These are phyloP conservation scores for Dipodascus albidus DNA, from an alignment of 805 yeast species.

Conservation along the genomic window DNA sequence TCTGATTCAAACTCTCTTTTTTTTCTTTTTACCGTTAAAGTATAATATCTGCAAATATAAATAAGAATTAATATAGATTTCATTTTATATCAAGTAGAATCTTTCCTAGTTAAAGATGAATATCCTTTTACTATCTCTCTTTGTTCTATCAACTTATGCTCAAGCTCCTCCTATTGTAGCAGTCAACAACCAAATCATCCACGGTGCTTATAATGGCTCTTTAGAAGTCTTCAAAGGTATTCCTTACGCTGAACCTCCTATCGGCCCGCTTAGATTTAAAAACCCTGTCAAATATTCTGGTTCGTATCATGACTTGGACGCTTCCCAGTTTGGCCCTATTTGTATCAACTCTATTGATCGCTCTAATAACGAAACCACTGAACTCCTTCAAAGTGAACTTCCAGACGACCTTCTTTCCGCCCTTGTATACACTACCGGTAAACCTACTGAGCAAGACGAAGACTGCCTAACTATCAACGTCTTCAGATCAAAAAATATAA, in stretches of 20 bases:
- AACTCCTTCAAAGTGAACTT: background rate
- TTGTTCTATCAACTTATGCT: no score
- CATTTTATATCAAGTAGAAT: no score
- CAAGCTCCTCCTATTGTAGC: background rate
- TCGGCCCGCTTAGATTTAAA: constrained; percentile 19
- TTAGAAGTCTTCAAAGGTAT: constrained; percentile 6
- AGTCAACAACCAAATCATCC: background rate
- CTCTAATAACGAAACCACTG: background rate
- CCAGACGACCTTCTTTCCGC: background rate
- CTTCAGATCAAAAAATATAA: constrained; percentile 11
- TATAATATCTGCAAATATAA: no score
- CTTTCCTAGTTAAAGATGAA: no score
- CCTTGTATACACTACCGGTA: background rate
- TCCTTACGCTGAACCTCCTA: constrained; percentile 25
- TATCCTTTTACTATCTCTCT: no score
- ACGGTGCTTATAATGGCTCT: background rate
- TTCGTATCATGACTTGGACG: background rate
- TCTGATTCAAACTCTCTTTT: no score
- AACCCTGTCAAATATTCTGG: constrained; percentile 11
- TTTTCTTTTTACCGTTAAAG: no score
- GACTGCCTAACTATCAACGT: constrained; percentile 1
- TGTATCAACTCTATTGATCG: background rate
- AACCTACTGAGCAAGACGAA: background rate
- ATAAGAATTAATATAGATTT: no score
- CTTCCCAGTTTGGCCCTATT: background rate